A percentile compares a stretch with the other conserved stretches of the same genome.
phyloP scores from a whole-genome alignment of 768 basidiomycete genomes.

The Pulveroboletus sp. region DNA sequence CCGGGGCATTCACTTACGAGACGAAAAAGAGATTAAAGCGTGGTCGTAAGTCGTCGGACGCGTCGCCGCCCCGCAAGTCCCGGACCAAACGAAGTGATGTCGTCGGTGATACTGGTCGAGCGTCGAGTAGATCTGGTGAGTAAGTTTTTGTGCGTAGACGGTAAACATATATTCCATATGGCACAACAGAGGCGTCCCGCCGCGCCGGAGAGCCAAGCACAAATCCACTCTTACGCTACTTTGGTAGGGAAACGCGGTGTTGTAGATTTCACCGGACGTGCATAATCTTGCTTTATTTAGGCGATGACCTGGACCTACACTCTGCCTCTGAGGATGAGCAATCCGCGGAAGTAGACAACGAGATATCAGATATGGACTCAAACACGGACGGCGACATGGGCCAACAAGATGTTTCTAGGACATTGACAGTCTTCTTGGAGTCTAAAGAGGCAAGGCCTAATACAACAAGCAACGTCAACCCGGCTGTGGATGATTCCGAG shows the following conservation, averaged over 20 bases:
- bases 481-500: slow-evolving; percentile 22
- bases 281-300: slow-evolving; percentile 19
- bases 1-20: slow-evolving; percentile 28
- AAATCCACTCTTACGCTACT: slow-evolving; percentile 48
- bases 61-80: slow-evolving; percentile 16
- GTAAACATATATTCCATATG: neutral
- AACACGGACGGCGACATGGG: slow-evolving; percentile 25
- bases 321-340: slow-evolving; percentile 46
- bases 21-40: slow-evolving; percentile 21
- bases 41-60: slow-evolving; percentile 10
- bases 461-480: neutral
- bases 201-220: slow-evolving; percentile 2
- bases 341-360: slow-evolving; percentile 16
- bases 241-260: slow-evolving; percentile 33
- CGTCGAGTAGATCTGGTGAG: slow-evolving; percentile 13
- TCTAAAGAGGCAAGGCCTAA: slow-evolving; percentile 4
- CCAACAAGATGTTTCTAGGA: slow-evolving; percentile 21
- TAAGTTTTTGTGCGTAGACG: neutral
- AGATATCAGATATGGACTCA: slow-evolving; percentile 14
- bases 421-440: slow-evolving; percentile 10
- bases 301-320: slow-evolving; percentile 42
- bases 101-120: neutral
- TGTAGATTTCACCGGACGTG: neutral
- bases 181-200: slow-evolving; percentile 1
- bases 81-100: slow-evolving; percentile 11